These are phyloP conservation scores for Talaromyces wortmannii DNA, from an alignment of 495 filamentous ascomycete genomes.

Conservation along the genomic window DNA sequence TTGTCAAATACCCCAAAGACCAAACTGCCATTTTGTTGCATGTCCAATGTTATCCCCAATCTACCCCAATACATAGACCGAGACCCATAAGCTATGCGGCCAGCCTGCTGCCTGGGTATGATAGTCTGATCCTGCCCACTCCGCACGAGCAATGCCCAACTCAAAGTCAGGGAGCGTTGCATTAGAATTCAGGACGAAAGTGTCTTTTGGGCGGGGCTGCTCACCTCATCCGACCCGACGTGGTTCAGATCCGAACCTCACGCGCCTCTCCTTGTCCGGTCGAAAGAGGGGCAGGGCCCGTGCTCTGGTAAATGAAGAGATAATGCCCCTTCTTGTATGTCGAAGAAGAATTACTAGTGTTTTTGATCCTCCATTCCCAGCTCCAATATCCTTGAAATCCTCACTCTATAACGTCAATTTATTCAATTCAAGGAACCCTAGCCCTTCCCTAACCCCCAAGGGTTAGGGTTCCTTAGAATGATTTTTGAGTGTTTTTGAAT, in stretches of 20 bases:
- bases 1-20: slow-evolving; percentile 39
- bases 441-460: too few relatives aligned
- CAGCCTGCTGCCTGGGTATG: slow-evolving; percentile 20
- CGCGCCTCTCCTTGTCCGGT: neutral
- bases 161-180: slow-evolving; percentile 10
- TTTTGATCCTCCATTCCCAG: too few relatives aligned
- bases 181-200: neutral
- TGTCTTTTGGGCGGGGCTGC: too few relatives aligned
- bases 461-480: too few relatives aligned
- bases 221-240: too few relatives aligned
- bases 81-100: slow-evolving; percentile 26
- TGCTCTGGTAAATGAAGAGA: neutral
- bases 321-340: too few relatives aligned
- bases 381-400: too few relatives aligned
- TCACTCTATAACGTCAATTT: too few relatives aligned
- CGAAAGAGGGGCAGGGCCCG: neutral
- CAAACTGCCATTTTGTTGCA: slow-evolving; percentile 26
- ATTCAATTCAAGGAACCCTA: too few relatives aligned
- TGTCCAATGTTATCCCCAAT: slow-evolving; percentile 17
- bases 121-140: slow-evolving; percentile 35
- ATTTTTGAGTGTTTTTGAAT: too few relatives aligned
- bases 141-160: slow-evolving; percentile 16
- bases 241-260: too few relatives aligned
- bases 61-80: slow-evolving; percentile 37
- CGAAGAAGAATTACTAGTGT: too few relatives aligned